These are phyloP conservation scores for Leishmania arabica DNA, from an alignment of 208 protist genomes.

Conservation along the genomic window DNA sequence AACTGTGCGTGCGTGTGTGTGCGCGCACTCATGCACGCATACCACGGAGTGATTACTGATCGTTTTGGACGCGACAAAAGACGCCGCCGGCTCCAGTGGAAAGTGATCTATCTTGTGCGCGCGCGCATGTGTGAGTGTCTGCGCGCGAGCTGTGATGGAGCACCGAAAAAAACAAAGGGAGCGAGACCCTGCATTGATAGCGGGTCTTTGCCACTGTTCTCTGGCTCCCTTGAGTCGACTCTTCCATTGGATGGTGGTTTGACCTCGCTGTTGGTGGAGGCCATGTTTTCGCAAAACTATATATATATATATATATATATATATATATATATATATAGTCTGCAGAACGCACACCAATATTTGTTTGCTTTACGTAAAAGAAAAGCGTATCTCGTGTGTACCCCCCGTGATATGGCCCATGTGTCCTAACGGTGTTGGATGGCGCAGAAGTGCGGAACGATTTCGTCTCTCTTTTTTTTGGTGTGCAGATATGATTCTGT, in stretches of 20 bases:
- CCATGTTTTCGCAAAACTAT: too few relatives aligned
- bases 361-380: neutral
- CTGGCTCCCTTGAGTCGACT: neutral
- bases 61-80: neutral
- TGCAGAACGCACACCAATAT: neutral
- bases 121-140: neutral
- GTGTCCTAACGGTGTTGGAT: neutral
- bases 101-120: neutral
- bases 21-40: neutral
- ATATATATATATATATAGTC: neutral
- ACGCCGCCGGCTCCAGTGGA: neutral
- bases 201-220: neutral
- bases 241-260: neutral
- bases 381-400: neutral
- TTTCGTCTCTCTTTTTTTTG: neutral
- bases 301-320: neutral
- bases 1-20: neutral
- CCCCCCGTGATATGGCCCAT: neutral
- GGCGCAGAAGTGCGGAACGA: neutral
- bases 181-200: neutral
- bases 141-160: neutral
- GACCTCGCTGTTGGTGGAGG: neutral
- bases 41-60: neutral
- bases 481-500: neutral
- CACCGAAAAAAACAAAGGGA: neutral